phyloP scores from a whole-genome alignment of 1,284 basidiomycete species.

The Volvariella volvacea region DNA sequence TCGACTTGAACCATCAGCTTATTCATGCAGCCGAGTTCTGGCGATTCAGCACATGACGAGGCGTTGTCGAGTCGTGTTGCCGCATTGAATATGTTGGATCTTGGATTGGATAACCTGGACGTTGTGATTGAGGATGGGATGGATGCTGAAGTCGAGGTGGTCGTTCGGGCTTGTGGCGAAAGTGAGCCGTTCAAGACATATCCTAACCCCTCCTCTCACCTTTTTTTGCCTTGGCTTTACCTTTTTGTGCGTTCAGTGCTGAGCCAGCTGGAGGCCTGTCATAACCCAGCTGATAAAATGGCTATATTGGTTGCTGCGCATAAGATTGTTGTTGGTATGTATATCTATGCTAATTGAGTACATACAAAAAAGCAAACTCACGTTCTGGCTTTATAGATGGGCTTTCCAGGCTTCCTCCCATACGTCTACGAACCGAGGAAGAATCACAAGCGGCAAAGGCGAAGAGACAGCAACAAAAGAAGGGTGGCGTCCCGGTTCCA shows the following conservation, averaged over 20 bases:
- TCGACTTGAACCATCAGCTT: conserved; percentile 17
- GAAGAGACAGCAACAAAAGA: conserved; percentile 12
- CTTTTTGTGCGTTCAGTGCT: conserved; percentile 42
- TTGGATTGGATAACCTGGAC: conserved; percentile 83
- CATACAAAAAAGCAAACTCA: conserved; percentile 1
- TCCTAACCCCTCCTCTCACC: background rate
- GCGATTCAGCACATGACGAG: conserved; percentile 83
- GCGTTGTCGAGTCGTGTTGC: conserved; percentile 83
- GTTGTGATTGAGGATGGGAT: conserved; percentile 56
- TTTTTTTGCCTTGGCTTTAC: conserved; percentile 3
- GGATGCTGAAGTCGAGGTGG: conserved; percentile 50
- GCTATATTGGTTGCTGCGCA: conserved; percentile 78
- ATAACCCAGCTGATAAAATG: conserved; percentile 75
- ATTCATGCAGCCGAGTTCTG: conserved; percentile 49
- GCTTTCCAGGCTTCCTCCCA: conserved; percentile 57
- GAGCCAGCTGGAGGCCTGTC: conserved; percentile 57
- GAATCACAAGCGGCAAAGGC: conserved; percentile 23
- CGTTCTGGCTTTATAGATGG: conserved; percentile 41
- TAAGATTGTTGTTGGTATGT: conserved; percentile 72
- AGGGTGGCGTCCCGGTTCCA: conserved; percentile 2
- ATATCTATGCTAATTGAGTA: background rate
- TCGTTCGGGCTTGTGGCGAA: conserved; percentile 71
- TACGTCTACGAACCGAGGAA: conserved; percentile 56
- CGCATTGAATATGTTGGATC: conserved; percentile 84
- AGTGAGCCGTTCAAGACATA: conserved; percentile 38